Evolutionary conservation across 2,329 filamentous ascomycete genomes (phyloP).

Genomic region (Chaetomium olivaceum): DNA sequence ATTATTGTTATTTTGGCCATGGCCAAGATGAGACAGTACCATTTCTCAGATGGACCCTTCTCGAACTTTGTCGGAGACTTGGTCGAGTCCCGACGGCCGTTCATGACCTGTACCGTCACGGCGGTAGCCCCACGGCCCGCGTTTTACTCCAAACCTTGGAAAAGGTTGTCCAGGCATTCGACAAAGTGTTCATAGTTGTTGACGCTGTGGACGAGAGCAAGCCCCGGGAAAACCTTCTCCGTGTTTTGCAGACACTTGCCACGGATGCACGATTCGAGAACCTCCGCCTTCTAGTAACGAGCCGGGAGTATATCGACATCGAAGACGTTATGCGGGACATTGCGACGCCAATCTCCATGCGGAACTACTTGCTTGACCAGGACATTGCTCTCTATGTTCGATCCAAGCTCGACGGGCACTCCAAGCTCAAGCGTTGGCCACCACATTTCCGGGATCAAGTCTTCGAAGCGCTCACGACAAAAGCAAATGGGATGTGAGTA

Average conservation of each 20-base stretch:
- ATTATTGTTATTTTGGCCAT: slow-evolving; percentile 37
- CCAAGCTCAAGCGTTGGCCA: slow-evolving; percentile 14
- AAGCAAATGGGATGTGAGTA: too few species aligned
- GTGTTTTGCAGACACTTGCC: slow-evolving; percentile 31
- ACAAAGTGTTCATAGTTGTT: slow-evolving; percentile 32
- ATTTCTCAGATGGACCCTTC: slow-evolving; percentile 34
- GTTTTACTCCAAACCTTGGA: slow-evolving; percentile 11
- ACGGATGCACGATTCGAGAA: slow-evolving; percentile 31
- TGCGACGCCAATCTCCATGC: slow-evolving; percentile 15
- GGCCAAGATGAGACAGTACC: slow-evolving; percentile 35
- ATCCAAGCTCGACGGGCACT: background rate
- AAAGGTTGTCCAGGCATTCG: slow-evolving; percentile 18
- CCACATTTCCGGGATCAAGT: too few species aligned
- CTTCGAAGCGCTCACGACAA: too few species aligned
- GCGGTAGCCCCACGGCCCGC: background rate
- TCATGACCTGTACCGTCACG: slow-evolving; percentile 17
- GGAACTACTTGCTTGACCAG: slow-evolving; percentile 32
- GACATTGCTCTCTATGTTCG: slow-evolving; percentile 30
- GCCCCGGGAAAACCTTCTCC: slow-evolving; percentile 30
- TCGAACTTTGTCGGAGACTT: slow-evolving; percentile 32
- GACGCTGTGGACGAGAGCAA: slow-evolving; percentile 39
- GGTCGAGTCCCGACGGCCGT: slow-evolving; percentile 5
- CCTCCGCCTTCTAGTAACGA: slow-evolving; percentile 37
- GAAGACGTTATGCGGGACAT: slow-evolving; percentile 19
- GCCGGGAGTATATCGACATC: slow-evolving; percentile 38